phyloP scores from a whole-genome alignment of 1,284 basidiomycete species.

The Fereydounia khargensis region DNA sequence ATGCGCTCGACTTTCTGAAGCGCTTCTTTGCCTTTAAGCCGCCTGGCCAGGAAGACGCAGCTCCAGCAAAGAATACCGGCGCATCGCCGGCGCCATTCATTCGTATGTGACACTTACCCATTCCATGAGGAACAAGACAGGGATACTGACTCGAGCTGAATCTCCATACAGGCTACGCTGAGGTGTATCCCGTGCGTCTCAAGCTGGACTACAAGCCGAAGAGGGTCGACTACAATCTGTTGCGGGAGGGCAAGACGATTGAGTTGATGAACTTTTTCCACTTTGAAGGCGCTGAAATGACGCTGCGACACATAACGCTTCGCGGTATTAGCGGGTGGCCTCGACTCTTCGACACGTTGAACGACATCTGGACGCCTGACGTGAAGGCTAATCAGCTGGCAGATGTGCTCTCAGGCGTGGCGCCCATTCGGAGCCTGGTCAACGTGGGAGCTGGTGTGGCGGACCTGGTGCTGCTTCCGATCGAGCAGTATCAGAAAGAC shows the following conservation, averaged over 20 bases:
- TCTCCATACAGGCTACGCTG: conserved; percentile 70
- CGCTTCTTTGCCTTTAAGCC: conserved; percentile 85
- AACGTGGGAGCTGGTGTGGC: conserved; percentile 95
- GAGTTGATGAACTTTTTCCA: conserved; percentile 99
- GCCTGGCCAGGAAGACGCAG: conserved; percentile 49
- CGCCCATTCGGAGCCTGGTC: conserved; percentile 82
- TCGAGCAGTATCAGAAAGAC: conserved; percentile 95
- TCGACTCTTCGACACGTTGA: conserved; percentile 80
- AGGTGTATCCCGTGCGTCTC: conserved; percentile 76
- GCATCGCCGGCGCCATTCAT: conserved; percentile 22
- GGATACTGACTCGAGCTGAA: too few species aligned
- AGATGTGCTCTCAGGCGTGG: conserved; percentile 93
- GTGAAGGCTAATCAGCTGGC: conserved; percentile 97
- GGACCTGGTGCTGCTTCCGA: conserved; percentile 88
- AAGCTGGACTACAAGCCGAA: conserved; percentile 99
- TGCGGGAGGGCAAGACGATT: conserved; percentile 80
- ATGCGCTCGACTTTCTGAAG: conserved; percentile 96
- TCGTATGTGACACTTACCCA: too few species aligned
- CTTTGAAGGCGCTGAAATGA: conserved; percentile 98
- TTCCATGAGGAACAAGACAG: too few species aligned
- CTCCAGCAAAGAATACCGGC: neutral
- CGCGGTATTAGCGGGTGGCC: conserved; percentile 87
- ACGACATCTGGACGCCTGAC: conserved; percentile 98
- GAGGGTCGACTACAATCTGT: conserved; percentile 82
- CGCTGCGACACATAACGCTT: conserved; percentile 83